phyloP scores from a whole-genome alignment of 495 filamentous ascomycete species.

The Daldinia vernicosa region DNA sequence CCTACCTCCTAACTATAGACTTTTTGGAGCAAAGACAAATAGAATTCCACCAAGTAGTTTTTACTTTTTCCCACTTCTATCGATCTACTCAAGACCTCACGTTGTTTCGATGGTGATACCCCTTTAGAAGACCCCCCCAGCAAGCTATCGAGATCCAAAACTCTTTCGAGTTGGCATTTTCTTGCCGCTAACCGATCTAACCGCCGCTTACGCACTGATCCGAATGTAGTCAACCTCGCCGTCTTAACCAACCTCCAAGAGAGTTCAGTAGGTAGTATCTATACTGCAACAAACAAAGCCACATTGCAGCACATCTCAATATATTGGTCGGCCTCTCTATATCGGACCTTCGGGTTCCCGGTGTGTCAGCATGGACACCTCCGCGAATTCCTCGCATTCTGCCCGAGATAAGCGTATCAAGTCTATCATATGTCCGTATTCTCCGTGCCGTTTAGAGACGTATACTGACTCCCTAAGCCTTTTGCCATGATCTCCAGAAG shows the following conservation, averaged over 20 bases:
- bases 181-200: not conserved
- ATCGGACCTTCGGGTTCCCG: not conserved
- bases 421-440: slow-evolving; percentile 37
- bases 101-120: not conserved
- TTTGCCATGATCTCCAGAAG: slow-evolving; percentile 45
- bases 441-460: slow-evolving; percentile 1
- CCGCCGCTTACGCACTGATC: not conserved
- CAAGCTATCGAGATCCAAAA: not conserved
- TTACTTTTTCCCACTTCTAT: not conserved
- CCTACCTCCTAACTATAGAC: slow-evolving; percentile 22
- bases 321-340: slow-evolving; percentile 5
- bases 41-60: slow-evolving; percentile 20
- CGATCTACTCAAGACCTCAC: not conserved
- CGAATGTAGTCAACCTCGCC: not conserved
- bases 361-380: slow-evolving; percentile 21
- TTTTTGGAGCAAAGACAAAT: slow-evolving; percentile 12
- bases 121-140: not conserved
- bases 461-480: slow-evolving; percentile 42
- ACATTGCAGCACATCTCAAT: slow-evolving; percentile 16
- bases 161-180: not conserved
- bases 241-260: slow-evolving; percentile 12
- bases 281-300: slow-evolving; percentile 19
- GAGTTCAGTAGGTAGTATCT: slow-evolving; percentile 13
- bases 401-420: slow-evolving; percentile 36
- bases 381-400: slow-evolving; percentile 21